Evolutionary conservation across 2,329 filamentous ascomycete species (phyloP).

Genomic region (Dactylellina parvicollis): DNA sequence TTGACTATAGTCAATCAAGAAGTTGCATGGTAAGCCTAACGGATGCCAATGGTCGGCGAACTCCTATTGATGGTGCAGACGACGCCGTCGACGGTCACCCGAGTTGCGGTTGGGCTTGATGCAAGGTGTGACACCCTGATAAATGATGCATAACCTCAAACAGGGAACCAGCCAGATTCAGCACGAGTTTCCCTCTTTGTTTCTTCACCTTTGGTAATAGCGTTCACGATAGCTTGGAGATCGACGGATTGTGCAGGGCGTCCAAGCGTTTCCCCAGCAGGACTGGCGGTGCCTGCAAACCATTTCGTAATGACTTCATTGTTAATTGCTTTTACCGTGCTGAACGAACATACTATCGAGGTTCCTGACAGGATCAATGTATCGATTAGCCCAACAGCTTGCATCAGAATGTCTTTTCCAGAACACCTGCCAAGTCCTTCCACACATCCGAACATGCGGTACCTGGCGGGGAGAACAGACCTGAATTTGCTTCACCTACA

Average conservation of each 20-base stretch:
- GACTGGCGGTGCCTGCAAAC: background rate
- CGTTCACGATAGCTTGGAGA: conserved; percentile 3
- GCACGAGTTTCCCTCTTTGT: conserved; percentile 15
- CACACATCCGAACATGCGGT: conserved; percentile 49
- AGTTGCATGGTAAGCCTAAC: conserved; percentile 41
- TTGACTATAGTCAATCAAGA: conserved; percentile 38
- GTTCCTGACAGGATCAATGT: conserved; percentile 25
- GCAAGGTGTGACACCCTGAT: conserved; percentile 53
- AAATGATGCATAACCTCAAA: conserved; percentile 52
- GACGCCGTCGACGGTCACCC: conserved; percentile 12
- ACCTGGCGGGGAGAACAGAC: conserved; percentile 45
- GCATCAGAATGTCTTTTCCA: conserved; percentile 39
- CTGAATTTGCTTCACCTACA: conserved; percentile 49
- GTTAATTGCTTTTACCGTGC: conserved; percentile 15
- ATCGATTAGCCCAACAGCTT: conserved; percentile 19
- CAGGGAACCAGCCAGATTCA: conserved; percentile 46
- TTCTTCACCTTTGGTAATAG: conserved; percentile 3
- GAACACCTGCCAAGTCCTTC: conserved; percentile 52
- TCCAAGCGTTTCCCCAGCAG: conserved; percentile 30
- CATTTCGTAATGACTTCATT: conserved; percentile 44
- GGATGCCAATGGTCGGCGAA: conserved; percentile 46
- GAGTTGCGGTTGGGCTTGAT: conserved; percentile 30
- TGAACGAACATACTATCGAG: background rate
- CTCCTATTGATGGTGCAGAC: conserved; percentile 25
- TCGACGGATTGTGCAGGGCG: conserved; percentile 19